phyloP scores from a whole-genome alignment of 129 eudicot genomes.

The Chrysanthemum makinoi region DNA sequence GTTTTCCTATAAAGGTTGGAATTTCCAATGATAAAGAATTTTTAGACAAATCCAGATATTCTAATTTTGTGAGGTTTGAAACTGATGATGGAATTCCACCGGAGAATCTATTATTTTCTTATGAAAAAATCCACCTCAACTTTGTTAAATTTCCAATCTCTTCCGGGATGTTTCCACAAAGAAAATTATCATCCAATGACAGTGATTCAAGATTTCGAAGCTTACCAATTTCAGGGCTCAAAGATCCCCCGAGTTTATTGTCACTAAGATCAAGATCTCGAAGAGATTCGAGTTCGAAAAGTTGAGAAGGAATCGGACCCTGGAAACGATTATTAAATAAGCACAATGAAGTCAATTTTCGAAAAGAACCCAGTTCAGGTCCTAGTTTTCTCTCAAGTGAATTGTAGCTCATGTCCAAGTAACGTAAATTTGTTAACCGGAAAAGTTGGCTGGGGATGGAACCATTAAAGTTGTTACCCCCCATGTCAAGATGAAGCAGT shows the following conservation, averaged over 20 bases:
- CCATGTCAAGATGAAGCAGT: slow-evolving; percentile 38
- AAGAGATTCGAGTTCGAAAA: not conserved
- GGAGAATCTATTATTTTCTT: not conserved
- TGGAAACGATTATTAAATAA: not conserved
- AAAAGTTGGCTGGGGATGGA: slow-evolving; percentile 37
- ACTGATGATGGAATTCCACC: slow-evolving; percentile 42
- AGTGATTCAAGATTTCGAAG: slow-evolving; percentile 11
- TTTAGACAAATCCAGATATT: slow-evolving; percentile 25
- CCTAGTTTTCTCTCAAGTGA: not conserved
- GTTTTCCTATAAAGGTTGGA: slow-evolving; percentile 35
- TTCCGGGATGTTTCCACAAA: slow-evolving; percentile 33
- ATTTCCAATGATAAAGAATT: slow-evolving; percentile 35
- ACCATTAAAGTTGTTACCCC: slow-evolving; percentile 27
- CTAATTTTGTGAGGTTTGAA: slow-evolving; percentile 23
- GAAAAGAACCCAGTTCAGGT: slow-evolving; percentile 1
- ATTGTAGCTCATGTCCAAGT: slow-evolving; percentile 36
- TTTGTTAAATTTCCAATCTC: slow-evolving; percentile 40
- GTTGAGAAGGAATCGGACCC: not conserved
- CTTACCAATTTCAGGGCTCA: slow-evolving; percentile 10
- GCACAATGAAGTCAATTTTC: not conserved
- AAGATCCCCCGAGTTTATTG: not conserved
- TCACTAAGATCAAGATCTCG: not conserved
- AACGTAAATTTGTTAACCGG: slow-evolving; percentile 23
- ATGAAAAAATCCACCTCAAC: not conserved
- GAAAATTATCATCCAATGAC: too few species aligned